Evolutionary conservation across 2,329 filamentous ascomycete genomes (phyloP).

Genomic region (Calcarisporium arbuscula): DNA sequence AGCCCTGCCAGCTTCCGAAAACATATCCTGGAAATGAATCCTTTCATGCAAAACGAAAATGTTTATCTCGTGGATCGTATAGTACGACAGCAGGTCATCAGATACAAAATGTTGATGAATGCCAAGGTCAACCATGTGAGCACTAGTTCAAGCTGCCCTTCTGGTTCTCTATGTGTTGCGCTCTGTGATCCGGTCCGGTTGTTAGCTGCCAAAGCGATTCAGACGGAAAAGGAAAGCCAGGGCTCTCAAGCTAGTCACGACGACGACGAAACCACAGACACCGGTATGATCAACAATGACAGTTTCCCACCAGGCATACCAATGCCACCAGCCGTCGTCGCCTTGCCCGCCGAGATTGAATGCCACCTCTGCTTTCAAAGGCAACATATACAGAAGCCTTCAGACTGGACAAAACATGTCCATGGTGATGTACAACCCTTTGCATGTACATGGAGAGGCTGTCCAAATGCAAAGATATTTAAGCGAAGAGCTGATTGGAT

Average conservation of each 20-base stretch:
- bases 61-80: slow-evolving; percentile 71
- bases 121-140: slow-evolving; percentile 64
- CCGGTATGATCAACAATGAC: slow-evolving; percentile 64
- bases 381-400: slow-evolving; percentile 84
- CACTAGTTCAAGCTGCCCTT: slow-evolving; percentile 54
- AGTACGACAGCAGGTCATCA: slow-evolving; percentile 69
- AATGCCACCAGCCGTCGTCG: slow-evolving; percentile 68
- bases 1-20: slow-evolving; percentile 70
- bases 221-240: slow-evolving; percentile 54
- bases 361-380: slow-evolving; percentile 80
- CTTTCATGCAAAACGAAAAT: slow-evolving; percentile 50
- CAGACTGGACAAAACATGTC: slow-evolving; percentile 95
- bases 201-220: too few relatives aligned
- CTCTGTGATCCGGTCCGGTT: slow-evolving; percentile 62
- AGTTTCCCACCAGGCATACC: slow-evolving; percentile 78
- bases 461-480: slow-evolving; percentile 82
- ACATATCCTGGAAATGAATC: slow-evolving; percentile 69
- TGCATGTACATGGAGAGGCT: slow-evolving; percentile 82
- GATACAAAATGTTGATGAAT: slow-evolving; percentile 72
- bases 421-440: slow-evolving; percentile 92
- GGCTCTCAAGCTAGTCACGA: slow-evolving; percentile 55
- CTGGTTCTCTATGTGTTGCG: slow-evolving; percentile 56
- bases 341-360: slow-evolving; percentile 81
- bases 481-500: slow-evolving; percentile 97
- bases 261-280: slow-evolving; percentile 60